Base-by-base conservation (phyloP, 2,329 filamentous ascomycete genomes). In the Monosporascus sp. region DNA sequence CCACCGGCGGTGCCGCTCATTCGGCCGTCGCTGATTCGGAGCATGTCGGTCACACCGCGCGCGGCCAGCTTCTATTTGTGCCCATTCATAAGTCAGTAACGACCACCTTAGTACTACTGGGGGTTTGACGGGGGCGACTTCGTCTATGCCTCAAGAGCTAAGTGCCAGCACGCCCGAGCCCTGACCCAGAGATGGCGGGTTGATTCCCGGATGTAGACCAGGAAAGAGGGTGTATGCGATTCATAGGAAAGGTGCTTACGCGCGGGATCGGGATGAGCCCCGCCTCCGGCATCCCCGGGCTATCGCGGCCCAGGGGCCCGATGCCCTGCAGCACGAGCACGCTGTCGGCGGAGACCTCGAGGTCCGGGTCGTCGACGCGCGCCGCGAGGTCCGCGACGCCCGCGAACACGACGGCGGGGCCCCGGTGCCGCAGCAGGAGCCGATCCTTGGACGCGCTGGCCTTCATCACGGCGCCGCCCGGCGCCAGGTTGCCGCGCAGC, bases 251-350 rank as follows among this genome's bases (percentile, higher is more conserved):
- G 31, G 31, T 34, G 31, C 31, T 34, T 14, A 34, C 31, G 65
- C 92, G 88, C 17, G 96, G 84, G 24, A 82, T 81, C 0, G 79
- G 79, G 1, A 82, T 72, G 25, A 81, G 66, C 0, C 79, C 79
- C 52, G 94, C 90, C 70, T 97, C 92, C 1, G 91, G 92, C 92
- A 97, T 97, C 14, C 92, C 92, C 0, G 92, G 92, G 2, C 90
- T 90, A 20, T 34, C 31, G 9, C 31, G 31, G 31, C 91, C 91
- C 50, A 94, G 89, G 0, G 91, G 92, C 0, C 92, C 92, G 64
- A 97, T 93, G 56, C 91, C 92, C 57, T 91, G 85, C 25, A 97
- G 84, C 4, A 97, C 84, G 0, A 96, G 76, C 8, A 96, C 90
- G 45, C 73, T 76, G 41, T 78, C 68, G 0, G 68, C 58, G 0